These are phyloP conservation scores for Martensiomyces pterosporus DNA, from an alignment of 192 early-diverging fungal species.

Conservation along the genomic window DNA sequence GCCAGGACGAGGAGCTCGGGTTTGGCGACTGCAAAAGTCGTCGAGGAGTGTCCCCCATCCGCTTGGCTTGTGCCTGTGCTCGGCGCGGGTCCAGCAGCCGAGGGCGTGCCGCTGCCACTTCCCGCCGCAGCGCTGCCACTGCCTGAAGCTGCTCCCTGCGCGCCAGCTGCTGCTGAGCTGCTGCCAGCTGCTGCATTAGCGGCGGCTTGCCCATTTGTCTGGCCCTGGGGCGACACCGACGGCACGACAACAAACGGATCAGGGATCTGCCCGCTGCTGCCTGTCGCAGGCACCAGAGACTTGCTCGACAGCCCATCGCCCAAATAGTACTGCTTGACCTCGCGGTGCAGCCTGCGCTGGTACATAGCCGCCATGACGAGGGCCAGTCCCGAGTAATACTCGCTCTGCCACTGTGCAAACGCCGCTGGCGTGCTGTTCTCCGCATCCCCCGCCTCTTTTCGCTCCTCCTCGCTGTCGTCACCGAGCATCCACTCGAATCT, in stretches of 20 bases:
- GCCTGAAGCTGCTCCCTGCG: too few relatives aligned
- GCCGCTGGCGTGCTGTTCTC: background rate
- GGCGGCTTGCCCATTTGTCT: background rate
- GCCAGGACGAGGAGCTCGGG: slow-evolving; percentile 30
- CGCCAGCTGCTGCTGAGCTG: background rate
- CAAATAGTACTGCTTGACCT: slow-evolving; percentile 11
- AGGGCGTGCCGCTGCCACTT: background rate
- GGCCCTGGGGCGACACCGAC: background rate
- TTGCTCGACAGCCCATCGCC: slow-evolving; percentile 14
- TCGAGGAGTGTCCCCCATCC: background rate
- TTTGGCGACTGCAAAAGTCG: slow-evolving; percentile 10
- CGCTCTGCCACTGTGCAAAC: slow-evolving; percentile 37
- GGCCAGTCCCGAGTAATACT: slow-evolving; percentile 20
- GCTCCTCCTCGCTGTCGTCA: background rate
- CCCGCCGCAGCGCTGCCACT: slow-evolving; percentile 4
- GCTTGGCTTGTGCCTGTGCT: background rate
- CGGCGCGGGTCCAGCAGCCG: too few relatives aligned
- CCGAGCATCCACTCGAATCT: slow-evolving; percentile 37
- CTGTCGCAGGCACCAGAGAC: background rate
- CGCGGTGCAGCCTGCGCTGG: slow-evolving; percentile 29
- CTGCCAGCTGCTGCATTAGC: background rate
- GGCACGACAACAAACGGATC: slow-evolving; percentile 15
- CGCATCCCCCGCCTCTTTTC: background rate
- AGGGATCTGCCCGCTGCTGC: slow-evolving; percentile 5
- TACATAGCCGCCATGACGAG: slow-evolving; percentile 29